Evolutionary conservation across 2,329 filamentous ascomycete species (phyloP).

Genomic region (Apiospora malaysiana): DNA sequence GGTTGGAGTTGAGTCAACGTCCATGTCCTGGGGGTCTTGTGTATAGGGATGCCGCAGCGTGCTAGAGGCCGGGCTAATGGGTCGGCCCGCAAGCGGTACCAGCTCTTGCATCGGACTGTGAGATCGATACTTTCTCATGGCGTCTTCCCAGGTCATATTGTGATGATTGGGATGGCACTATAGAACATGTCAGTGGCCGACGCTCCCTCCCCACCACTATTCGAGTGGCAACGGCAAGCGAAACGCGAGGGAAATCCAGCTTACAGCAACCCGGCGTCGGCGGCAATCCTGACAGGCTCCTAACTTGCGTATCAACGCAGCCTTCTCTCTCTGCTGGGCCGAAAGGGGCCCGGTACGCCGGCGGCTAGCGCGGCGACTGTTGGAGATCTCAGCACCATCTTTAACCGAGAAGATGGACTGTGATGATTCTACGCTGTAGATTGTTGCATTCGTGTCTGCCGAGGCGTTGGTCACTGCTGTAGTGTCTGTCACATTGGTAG

Average conservation of each 20-base stretch:
- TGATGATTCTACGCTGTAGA: conserved; percentile 60
- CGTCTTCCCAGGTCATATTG: conserved; percentile 66
- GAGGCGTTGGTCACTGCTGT: conserved; percentile 43
- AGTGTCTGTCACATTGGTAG: conserved; percentile 54
- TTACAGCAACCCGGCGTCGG: conserved; percentile 57
- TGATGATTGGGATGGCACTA: conserved; percentile 67
- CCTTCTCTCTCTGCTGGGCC: conserved; percentile 63
- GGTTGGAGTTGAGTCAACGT: conserved; percentile 53
- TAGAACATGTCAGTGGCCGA: conserved; percentile 13
- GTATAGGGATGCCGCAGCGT: conserved; percentile 47
- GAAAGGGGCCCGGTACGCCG: conserved; percentile 65
- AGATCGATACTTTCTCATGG: conserved; percentile 59
- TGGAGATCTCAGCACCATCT: conserved; percentile 60
- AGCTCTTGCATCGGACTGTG: conserved; percentile 60
- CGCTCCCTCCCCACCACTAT: conserved; percentile 8
- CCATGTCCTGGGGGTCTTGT: conserved; percentile 60
- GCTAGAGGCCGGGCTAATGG: conserved; percentile 52
- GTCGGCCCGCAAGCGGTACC: conserved; percentile 49
- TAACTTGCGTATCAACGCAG: conserved; percentile 64
- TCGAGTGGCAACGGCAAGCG: conserved; percentile 12
- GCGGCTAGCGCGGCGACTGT: conserved; percentile 60
- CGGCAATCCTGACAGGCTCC: conserved; percentile 63
- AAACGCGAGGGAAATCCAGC: conserved; percentile 27
- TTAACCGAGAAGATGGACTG: conserved; percentile 62
- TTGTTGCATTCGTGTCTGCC: conserved; percentile 55